Evolutionary conservation across 768 basidiomycete species (phyloP).

Genomic region (Leucogyrophana mollusca): DNA sequence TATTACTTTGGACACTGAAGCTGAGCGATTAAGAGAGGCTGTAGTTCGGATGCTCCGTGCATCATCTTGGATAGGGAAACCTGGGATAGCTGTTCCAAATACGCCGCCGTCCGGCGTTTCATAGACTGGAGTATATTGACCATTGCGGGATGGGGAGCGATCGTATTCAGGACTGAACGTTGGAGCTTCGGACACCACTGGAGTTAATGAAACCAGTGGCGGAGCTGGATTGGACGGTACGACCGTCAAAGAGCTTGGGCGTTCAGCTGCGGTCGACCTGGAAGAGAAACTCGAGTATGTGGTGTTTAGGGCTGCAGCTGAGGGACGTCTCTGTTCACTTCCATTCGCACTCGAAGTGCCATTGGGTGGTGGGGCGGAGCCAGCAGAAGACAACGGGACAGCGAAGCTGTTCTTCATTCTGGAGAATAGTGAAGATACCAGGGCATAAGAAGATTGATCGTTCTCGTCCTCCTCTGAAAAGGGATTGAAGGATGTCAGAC

Average conservation of each 20-base stretch:
- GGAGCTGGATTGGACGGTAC: conserved; percentile 63
- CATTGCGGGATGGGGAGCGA: conserved; percentile 52
- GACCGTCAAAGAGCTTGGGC: conserved; percentile 55
- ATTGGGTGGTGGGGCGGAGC: conserved; percentile 36
- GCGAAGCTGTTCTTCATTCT: conserved; percentile 80
- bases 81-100: conserved; percentile 81
- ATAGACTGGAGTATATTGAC: conserved; percentile 47
- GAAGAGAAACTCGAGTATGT: conserved; percentile 48
- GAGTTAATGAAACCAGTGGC: conserved; percentile 82
- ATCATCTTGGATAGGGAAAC: conserved; percentile 91
- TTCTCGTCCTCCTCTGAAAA: conserved; percentile 93
- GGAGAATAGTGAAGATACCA: conserved; percentile 78
- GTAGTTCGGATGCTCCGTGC: conserved; percentile 81
- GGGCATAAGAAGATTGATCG: conserved; percentile 82
- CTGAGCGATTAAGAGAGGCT: conserved; percentile 67
- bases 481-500: conserved; percentile 85
- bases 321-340: conserved; percentile 61
- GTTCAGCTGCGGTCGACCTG: conserved; percentile 48
- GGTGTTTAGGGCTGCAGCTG: conserved; percentile 41
- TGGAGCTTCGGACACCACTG: conserved; percentile 77
- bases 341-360: conserved; percentile 28
- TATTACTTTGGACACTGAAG: conserved; percentile 90
- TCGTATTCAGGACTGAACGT: conserved; percentile 69
- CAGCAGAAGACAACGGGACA: conserved; percentile 55
- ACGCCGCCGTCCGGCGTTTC: conserved; percentile 55